Evolutionary conservation across 1,139 yeast species (phyloP).

Genomic region (Magnusiomyces suaveolens): DNA sequence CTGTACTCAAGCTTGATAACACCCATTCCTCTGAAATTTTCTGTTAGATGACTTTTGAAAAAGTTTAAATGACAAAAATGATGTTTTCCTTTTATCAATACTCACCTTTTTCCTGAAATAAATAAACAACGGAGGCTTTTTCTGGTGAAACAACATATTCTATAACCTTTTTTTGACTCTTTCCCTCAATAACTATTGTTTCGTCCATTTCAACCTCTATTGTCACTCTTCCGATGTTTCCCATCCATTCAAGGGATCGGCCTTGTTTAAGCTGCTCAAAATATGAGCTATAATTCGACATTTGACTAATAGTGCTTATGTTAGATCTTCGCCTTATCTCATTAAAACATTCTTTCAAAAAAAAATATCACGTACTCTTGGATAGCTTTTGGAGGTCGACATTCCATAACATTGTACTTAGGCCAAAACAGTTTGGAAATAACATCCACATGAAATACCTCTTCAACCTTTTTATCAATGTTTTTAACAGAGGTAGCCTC

Average conservation of each 20-base stretch:
- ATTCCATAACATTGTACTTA: conserved; percentile 34
- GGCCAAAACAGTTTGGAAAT: conserved; percentile 45
- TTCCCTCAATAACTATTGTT: background rate
- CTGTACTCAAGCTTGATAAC: conserved; percentile 15
- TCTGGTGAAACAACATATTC: conserved; percentile 53
- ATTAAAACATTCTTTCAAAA: background rate
- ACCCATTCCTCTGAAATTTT: conserved; percentile 9
- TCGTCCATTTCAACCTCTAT: conserved; percentile 48
- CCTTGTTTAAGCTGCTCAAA: conserved; percentile 42
- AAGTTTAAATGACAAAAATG: background rate
- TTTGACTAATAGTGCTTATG: background rate
- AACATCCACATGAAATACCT: conserved; percentile 29
- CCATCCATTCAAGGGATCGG: conserved; percentile 48
- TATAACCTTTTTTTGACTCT: conserved; percentile 21
- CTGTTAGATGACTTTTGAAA: too few species aligned
- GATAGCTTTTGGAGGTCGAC: conserved; percentile 41
- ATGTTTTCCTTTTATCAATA: background rate
- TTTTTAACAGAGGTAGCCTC: conserved; percentile 1
- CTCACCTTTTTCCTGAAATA: conserved; percentile 39
- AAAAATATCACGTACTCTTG: conserved; percentile 15
- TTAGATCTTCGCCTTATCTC: too few species aligned
- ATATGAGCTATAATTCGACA: conserved; percentile 22
- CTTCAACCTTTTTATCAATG: background rate
- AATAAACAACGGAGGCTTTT: conserved; percentile 54
- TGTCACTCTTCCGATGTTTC: conserved; percentile 53